Evolutionary conservation across 2,329 filamentous ascomycete genomes (phyloP).

Genomic region (Diplodia scrobiculata): DNA sequence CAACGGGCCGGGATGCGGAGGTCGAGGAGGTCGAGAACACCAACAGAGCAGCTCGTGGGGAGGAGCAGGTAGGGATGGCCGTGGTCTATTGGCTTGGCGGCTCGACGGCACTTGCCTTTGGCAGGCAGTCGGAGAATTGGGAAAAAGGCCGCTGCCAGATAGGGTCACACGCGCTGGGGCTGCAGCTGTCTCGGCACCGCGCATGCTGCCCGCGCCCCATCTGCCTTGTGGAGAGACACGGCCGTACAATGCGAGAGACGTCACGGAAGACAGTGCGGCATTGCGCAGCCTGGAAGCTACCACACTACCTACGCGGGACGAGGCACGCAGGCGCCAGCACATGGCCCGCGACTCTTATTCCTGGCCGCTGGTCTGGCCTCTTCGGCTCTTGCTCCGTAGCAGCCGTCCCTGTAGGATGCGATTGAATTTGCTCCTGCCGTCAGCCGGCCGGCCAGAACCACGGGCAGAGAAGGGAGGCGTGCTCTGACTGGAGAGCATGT

Average conservation of each 20-base stretch:
- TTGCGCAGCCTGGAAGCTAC: slow-evolving; percentile 10
- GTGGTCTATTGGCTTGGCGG: slow-evolving; percentile 22
- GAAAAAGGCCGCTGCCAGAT: slow-evolving; percentile 1
- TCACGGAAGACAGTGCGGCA: no score
- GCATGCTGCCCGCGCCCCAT: not conserved
- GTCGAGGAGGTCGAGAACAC: not conserved
- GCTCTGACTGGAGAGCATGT: not conserved
- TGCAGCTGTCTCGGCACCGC: slow-evolving; percentile 19
- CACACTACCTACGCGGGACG: slow-evolving; percentile 9
- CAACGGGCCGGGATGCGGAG: not conserved
- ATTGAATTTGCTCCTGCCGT: slow-evolving; percentile 6
- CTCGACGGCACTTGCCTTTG: slow-evolving; percentile 4
- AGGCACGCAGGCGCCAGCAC: not conserved
- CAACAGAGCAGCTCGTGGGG: slow-evolving; percentile 14
- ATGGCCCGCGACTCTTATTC: slow-evolving; percentile 15
- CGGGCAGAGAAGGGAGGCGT: not conserved
- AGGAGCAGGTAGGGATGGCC: slow-evolving; percentile 10
- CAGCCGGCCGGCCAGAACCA: not conserved
- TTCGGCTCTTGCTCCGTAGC: not conserved
- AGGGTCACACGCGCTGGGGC: not conserved
- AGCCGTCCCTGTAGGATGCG: not conserved
- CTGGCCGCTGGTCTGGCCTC: slow-evolving; percentile 4
- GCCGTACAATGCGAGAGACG: no score
- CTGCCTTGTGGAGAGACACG: not conserved
- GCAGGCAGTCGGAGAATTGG: slow-evolving; percentile 22